Evolutionary conservation across 192 early-diverging fungal genomes (phyloP).

Genomic region (Backusella westeae): DNA sequence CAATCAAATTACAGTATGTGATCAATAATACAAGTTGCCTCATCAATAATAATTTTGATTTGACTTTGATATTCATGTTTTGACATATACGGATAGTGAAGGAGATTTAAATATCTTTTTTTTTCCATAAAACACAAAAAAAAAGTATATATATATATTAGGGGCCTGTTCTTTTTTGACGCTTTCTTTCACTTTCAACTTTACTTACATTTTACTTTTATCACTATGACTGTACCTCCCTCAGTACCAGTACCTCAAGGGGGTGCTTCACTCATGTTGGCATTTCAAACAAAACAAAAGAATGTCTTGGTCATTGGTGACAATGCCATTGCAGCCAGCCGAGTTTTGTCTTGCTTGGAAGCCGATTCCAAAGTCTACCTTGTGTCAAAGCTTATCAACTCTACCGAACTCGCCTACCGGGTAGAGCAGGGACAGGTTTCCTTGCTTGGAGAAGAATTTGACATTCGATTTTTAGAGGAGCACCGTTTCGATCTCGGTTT

Average conservation of each 20-base stretch:
- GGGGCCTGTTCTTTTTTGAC: neutral
- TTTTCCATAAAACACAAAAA: neutral
- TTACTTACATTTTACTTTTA: neutral
- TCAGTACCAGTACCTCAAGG: constrained; percentile 26
- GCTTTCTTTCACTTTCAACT: neutral
- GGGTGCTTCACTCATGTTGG: constrained; percentile 58
- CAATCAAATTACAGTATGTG: constrained; percentile 13
- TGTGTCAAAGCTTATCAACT: constrained; percentile 31
- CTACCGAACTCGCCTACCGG: constrained; percentile 41
- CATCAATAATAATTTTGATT: constrained; percentile 25
- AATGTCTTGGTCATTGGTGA: constrained; percentile 69
- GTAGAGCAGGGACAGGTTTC: constrained; percentile 41
- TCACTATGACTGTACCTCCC: constrained; percentile 2
- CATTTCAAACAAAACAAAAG: constrained; percentile 49
- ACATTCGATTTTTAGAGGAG: neutral
- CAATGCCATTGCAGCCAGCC: constrained; percentile 60
- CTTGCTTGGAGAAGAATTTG: constrained; percentile 46
- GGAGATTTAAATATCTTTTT: constrained; percentile 13
- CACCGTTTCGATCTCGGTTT: constrained; percentile 33
- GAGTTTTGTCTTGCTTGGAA: constrained; percentile 67
- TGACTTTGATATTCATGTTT: constrained; percentile 8
- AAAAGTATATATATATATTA: constrained; percentile 57
- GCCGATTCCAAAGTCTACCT: constrained; percentile 67
- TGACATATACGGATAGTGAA: neutral
- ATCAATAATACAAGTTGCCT: constrained; percentile 2